Evolutionary conservation across 257 asterid species (phyloP).

Genomic region (Marsdenia floribunda): DNA sequence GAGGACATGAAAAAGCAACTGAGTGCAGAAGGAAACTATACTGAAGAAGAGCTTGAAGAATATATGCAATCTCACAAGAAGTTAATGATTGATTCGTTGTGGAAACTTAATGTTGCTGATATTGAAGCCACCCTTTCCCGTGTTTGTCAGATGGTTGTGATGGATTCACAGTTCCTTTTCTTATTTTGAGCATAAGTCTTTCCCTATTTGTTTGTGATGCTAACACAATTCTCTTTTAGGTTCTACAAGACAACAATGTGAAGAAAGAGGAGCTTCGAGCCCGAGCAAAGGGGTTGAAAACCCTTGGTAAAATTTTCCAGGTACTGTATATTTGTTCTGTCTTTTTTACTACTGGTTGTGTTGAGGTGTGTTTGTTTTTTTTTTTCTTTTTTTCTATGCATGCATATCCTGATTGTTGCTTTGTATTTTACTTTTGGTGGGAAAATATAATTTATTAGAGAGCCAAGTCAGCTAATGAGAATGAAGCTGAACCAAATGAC

Average conservation of each 20-base stretch:
- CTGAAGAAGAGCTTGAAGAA: constrained; percentile 88
- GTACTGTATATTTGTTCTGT: constrained; percentile 28
- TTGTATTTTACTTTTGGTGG: background rate
- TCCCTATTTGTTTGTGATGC: constrained; percentile 15
- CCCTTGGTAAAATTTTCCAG: constrained; percentile 90
- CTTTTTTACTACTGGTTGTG: constrained; percentile 3
- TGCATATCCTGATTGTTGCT: background rate
- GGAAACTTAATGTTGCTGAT: constrained; percentile 99
- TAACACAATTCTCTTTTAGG: constrained; percentile 39
- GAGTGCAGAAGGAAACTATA: constrained; percentile 76
- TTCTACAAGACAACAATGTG: constrained; percentile 69
- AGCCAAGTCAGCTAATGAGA: constrained; percentile 61
- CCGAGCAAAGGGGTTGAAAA: constrained; percentile 93
- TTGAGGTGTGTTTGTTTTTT: background rate
- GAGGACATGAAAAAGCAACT: constrained; percentile 93
- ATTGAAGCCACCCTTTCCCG: constrained; percentile 89
- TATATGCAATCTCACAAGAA: constrained; percentile 92
- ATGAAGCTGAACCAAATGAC: constrained; percentile 33
- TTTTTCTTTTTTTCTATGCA: background rate
- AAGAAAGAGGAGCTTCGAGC: constrained; percentile 92
- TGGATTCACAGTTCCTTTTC: constrained; percentile 11
- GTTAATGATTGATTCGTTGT: constrained; percentile 89
- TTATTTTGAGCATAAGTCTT: background rate
- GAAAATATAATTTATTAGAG: constrained; percentile 39
- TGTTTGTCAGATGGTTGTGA: constrained; percentile 91